Base-by-base conservation (phyloP, 148 eudicot species). In the Beta vulgaris region DNA sequence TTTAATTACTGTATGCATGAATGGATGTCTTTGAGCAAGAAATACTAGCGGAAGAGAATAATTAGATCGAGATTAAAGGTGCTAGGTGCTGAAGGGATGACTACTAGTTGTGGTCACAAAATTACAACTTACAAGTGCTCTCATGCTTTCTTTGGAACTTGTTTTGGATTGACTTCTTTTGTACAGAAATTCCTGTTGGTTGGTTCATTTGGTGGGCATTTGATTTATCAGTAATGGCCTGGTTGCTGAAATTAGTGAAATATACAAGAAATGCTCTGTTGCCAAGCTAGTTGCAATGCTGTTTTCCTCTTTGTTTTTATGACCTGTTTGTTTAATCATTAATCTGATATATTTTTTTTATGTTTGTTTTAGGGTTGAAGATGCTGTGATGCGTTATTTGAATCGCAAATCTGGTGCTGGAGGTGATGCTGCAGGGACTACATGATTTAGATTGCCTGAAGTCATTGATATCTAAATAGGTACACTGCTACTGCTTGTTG, bases 361-460 rank as follows among this genome's bases (percentile, higher is more conserved):
- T 72, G 37, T 49, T 40, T 49, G 14, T 48, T 62, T 16, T 53
- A 93, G 98, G 98, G 82, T 80, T 73, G 97, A 95, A 82, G 98
- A 95, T 77, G 97, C 98, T 73, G 92, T 92, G 42, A 79, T 84
- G 55, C 90, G 92, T 62, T 95, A 95, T 79, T 69, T 95, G 81
- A 95, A 91, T 72, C 92, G 98, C 58, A 92, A 87, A 82, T 79
- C 91, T 58, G 51, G 79, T 28, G 53, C 77, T 39, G 93, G 88
- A 77, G 80, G 57, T 69, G 93, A 88, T 73, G 85, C 85, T 63
- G 73, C 90, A 70, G 88, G 85, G 80, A 76, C 81, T 79, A 86
- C 87, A 51, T 88, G 87, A 86, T 68, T 61, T 55, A 32, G 49
- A n/a, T 25, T 46, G 36, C 61, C 25, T 14, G 43, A 40, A 29